Evolutionary conservation across 2,329 filamentous ascomycete species (phyloP).

Genomic region (Metarhizium sp.): DNA sequence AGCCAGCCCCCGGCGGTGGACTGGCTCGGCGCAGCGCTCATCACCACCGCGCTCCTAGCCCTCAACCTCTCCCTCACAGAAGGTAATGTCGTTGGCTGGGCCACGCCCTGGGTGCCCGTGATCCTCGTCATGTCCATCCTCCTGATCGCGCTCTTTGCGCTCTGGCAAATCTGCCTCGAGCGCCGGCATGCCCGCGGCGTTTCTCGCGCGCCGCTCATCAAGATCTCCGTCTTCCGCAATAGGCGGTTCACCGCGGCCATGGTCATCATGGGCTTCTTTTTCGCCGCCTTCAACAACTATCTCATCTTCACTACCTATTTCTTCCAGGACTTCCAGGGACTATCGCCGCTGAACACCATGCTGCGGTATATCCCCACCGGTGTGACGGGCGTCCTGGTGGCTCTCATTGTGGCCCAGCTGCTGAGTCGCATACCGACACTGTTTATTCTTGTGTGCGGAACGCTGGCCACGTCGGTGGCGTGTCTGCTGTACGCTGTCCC

Average conservation of each 20-base stretch:
- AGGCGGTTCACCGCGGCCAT: conserved; percentile 52
- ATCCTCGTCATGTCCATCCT: conserved; percentile 49
- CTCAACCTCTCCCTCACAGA: conserved; percentile 60
- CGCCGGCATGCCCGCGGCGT: conserved; percentile 14
- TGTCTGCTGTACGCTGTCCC: conserved; percentile 55
- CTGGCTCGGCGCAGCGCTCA: conserved; percentile 55
- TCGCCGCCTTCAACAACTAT: conserved; percentile 58
- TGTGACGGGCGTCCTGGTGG: conserved; percentile 47
- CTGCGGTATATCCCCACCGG: conserved; percentile 60
- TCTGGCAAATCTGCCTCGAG: conserved; percentile 46
- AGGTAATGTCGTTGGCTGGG: conserved; percentile 61
- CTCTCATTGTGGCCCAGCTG: conserved; percentile 45
- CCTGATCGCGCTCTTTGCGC: conserved; percentile 45
- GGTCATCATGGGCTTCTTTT: conserved; percentile 57
- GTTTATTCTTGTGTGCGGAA: conserved; percentile 48
- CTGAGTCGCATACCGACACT: conserved; percentile 48
- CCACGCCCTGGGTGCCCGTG: conserved; percentile 49
- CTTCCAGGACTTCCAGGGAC: conserved; percentile 57
- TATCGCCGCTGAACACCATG: conserved; percentile 55
- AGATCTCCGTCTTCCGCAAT: conserved; percentile 54
- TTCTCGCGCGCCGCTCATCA: conserved; percentile 47
- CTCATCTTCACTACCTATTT: conserved; percentile 61
- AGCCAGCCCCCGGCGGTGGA: conserved; percentile 36
- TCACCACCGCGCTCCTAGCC: conserved; percentile 52
- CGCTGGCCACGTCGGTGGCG: conserved; percentile 42